Evolutionary conservation across 495 filamentous ascomycete species (phyloP).

Genomic region (Entonaema liquescens): DNA sequence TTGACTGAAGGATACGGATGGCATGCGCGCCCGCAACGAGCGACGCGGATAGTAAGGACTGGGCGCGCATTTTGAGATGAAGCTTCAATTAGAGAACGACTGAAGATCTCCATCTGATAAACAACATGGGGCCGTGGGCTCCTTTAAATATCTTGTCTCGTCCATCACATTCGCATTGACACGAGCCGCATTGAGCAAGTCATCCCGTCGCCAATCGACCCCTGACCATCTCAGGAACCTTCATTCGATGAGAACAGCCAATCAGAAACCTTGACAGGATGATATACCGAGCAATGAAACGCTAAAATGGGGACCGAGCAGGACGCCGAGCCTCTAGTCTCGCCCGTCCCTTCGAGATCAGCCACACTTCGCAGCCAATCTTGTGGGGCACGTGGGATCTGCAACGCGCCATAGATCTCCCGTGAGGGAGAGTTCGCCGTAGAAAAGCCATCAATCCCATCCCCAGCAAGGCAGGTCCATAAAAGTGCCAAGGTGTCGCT

Average conservation of each 20-base stretch:
- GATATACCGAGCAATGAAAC: conserved; percentile 29
- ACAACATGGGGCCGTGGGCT: conserved; percentile 7
- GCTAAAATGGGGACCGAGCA: background rate
- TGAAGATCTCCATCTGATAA: conserved; percentile 2
- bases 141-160: conserved; percentile 27
- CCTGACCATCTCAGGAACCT: conserved; percentile 12
- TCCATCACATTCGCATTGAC: conserved; percentile 5
- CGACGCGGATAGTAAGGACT: conserved; percentile 20
- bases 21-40: conserved; percentile 38
- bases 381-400: conserved; percentile 32
- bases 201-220: conserved; percentile 10
- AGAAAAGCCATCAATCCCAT: background rate
- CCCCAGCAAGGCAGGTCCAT: conserved; percentile 18
- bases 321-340: conserved; percentile 24
- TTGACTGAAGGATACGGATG: conserved; percentile 69
- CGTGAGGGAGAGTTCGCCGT: conserved; percentile 21
- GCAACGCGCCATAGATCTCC: conserved; percentile 17
- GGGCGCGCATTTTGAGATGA: conserved; percentile 32
- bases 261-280: conserved; percentile 17
- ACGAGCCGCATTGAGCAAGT: conserved; percentile 22
- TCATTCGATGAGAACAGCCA: conserved; percentile 10
- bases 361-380: conserved; percentile 35
- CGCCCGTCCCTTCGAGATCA: conserved; percentile 13
- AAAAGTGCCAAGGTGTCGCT: conserved; percentile 10
- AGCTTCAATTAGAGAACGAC: background rate